Percentiles rank a stretch among this genome's conserved stretches.
phyloP scores from a whole-genome alignment of 306 rosid species.

The Pterocarpus santalinus region DNA sequence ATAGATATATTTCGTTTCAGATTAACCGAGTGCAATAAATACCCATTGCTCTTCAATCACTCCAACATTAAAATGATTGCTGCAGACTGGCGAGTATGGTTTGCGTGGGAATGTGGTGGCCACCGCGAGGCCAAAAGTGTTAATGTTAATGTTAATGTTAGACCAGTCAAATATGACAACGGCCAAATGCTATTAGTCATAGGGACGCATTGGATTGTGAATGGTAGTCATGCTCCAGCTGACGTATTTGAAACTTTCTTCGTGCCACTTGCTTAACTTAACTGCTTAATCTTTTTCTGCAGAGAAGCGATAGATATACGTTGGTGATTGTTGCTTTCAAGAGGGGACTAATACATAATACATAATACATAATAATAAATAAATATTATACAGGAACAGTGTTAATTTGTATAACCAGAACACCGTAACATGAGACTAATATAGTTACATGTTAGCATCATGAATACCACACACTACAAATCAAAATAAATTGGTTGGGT shows the following conservation, averaged over 20 bases:
- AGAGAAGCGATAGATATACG: background rate
- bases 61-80: too few relatives aligned
- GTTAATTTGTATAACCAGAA: background rate
- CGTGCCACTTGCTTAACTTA: background rate
- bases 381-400: background rate
- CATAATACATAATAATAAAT: too few relatives aligned
- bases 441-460: background rate
- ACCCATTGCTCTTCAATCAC: too few relatives aligned
- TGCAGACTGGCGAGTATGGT: too few relatives aligned
- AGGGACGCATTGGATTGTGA: background rate
- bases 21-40: too few relatives aligned
- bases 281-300: background rate
- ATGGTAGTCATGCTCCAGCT: background rate
- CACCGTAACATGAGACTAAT: background rate
- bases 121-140: too few relatives aligned
- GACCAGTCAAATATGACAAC: constrained; percentile 9
- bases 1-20: too few relatives aligned
- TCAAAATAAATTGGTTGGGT: background rate
- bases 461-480: constrained; percentile 15
- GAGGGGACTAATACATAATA: background rate
- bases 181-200: background rate
- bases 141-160: too few relatives aligned
- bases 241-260: background rate
- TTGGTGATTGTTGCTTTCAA: constrained; percentile 12
- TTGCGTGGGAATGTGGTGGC: too few relatives aligned